phyloP scores from a whole-genome alignment of 305 asterid genomes.

The Fraxinus paxiana region DNA sequence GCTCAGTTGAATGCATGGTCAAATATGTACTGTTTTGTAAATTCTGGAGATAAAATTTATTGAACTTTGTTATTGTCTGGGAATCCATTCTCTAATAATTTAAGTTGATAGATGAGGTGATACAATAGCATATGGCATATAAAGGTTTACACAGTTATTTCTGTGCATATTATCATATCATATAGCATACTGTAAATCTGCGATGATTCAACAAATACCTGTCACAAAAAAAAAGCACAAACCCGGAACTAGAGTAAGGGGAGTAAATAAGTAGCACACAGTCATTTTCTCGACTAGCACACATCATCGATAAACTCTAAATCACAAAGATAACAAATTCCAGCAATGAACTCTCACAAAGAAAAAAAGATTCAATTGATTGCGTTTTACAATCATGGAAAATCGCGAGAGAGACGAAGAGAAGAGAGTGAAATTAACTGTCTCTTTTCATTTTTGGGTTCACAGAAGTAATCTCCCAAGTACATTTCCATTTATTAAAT shows the following conservation, averaged over 20 bases:
- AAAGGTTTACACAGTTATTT: not conserved
- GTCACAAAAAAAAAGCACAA: not conserved
- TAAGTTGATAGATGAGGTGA: not conserved
- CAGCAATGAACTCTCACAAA: not conserved
- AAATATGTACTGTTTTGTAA: not conserved
- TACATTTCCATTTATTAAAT: conserved; percentile 21
- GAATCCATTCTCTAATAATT: not conserved
- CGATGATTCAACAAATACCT: not conserved
- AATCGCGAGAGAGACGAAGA: not conserved
- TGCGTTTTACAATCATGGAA: not conserved
- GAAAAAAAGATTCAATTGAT: not conserved
- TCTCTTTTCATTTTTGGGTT: not conserved
- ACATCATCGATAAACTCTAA: not conserved
- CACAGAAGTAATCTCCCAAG: conserved; percentile 17
- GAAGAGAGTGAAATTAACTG: not conserved
- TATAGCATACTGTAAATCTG: not conserved
- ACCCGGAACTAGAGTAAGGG: not conserved
- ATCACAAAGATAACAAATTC: not conserved
- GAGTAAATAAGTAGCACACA: not conserved
- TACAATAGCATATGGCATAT: not conserved
- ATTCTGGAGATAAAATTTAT: not conserved
- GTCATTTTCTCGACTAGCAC: not conserved
- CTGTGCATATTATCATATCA: not conserved
- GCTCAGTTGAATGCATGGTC: not conserved
- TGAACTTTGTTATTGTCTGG: not conserved